Evolutionary conservation across 2,329 filamentous ascomycete genomes (phyloP).

Genomic region (Cladosporium sp.): DNA sequence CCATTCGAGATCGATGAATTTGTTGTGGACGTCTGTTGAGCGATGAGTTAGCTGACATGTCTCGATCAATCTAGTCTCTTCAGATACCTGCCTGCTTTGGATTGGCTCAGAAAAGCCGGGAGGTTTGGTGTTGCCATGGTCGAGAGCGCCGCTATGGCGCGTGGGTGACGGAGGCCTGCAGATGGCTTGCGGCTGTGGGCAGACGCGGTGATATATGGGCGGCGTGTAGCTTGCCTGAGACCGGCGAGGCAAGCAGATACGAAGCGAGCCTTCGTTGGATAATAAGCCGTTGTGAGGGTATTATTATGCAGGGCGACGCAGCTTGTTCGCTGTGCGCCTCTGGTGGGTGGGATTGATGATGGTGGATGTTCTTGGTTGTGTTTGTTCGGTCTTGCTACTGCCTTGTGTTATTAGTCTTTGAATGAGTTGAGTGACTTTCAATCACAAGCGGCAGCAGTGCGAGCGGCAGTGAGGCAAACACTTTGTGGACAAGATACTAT

Average conservation of each 20-base stretch:
- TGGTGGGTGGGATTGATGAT: too few species aligned
- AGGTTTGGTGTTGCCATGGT: slow-evolving; percentile 26
- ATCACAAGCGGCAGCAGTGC: too few species aligned
- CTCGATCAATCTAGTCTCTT: slow-evolving; percentile 7
- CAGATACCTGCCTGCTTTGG: slow-evolving; percentile 41
- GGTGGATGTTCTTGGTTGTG: too few species aligned
- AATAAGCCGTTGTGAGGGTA: slow-evolving; percentile 1
- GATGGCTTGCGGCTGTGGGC: slow-evolving; percentile 13
- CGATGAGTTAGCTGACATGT: slow-evolving; percentile 18
- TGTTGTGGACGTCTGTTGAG: slow-evolving; percentile 50
- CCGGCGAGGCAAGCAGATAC: slow-evolving; percentile 6
- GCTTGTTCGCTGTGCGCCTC: not conserved
- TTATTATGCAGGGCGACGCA: not conserved
- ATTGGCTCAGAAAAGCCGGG: slow-evolving; percentile 51
- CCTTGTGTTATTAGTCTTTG: too few species aligned
- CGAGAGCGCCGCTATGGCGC: slow-evolving; percentile 17
- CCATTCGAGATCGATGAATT: slow-evolving; percentile 59
- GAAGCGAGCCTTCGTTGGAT: slow-evolving; percentile 1
- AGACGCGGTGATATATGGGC: slow-evolving; percentile 5
- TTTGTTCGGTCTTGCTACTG: too few species aligned
- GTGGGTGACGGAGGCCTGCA: slow-evolving; percentile 15
- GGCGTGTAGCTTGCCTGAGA: slow-evolving; percentile 1
- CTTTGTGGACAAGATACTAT: too few species aligned
- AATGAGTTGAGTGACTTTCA: too few species aligned
- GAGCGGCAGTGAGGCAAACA: too few species aligned